Evolutionary conservation across 305 asterid species (phyloP).

Genomic region (Fraxinus greggii): DNA sequence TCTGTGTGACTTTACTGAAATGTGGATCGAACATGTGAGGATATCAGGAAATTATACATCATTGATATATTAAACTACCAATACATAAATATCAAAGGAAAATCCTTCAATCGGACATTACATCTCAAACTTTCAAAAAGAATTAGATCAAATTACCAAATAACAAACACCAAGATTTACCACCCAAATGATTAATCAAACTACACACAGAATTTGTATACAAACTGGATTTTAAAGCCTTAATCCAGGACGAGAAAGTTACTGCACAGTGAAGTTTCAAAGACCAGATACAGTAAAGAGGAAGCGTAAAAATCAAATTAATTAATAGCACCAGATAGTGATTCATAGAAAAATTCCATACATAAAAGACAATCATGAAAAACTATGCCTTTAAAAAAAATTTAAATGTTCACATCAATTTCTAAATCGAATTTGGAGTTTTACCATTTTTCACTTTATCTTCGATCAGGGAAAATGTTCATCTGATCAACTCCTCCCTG

Average conservation of each 20-base stretch:
- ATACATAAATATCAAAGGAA: not conserved
- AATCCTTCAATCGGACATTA: not conserved
- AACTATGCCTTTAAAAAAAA: not conserved
- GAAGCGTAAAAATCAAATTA: not conserved
- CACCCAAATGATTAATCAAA: slow-evolving; percentile 16
- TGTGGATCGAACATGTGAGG: not conserved
- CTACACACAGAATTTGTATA: not conserved
- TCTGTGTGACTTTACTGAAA: not conserved
- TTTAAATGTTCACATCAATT: not conserved
- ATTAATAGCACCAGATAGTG: not conserved
- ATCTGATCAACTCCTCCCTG: not conserved
- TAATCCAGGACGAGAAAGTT: not conserved
- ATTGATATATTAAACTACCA: slow-evolving; percentile 7
- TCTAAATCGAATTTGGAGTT: not conserved
- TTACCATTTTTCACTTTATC: not conserved
- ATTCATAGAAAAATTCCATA: not conserved
- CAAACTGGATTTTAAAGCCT: not conserved
- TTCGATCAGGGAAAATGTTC: not conserved
- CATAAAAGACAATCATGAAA: not conserved
- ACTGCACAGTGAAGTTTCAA: slow-evolving; percentile 18
- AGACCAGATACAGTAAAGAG: not conserved
- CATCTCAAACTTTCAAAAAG: not conserved
- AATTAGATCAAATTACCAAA: slow-evolving; percentile 6
- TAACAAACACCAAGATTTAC: slow-evolving; percentile 3
- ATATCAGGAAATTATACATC: not conserved